Evolutionary conservation across 352 stramenopile species (phyloP).

Genomic region (Aphanomyces cochlioides): DNA sequence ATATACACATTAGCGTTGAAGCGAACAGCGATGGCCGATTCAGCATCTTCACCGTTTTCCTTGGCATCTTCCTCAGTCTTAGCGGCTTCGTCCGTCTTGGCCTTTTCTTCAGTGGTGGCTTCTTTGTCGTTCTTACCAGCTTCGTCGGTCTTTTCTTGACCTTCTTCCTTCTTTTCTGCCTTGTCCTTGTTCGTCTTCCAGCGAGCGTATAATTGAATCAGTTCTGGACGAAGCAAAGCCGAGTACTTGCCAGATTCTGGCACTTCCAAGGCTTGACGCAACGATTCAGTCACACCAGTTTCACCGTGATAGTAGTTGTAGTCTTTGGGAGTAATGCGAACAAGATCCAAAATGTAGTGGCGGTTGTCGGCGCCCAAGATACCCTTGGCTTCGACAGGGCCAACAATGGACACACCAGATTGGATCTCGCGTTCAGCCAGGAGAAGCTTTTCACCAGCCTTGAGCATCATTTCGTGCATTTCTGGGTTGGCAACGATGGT

Average conservation of each 20-base stretch:
- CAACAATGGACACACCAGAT: conserved; percentile 74
- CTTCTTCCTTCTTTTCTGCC: conserved; percentile 40
- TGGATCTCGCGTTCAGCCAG: conserved; percentile 84
- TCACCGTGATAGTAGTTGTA: conserved; percentile 84
- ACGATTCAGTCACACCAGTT: conserved; percentile 17
- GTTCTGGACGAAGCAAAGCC: conserved; percentile 88
- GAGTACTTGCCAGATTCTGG: conserved; percentile 69
- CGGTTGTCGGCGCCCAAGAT: conserved; percentile 92
- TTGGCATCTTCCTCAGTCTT: conserved; percentile 23
- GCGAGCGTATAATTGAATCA: conserved; percentile 88
- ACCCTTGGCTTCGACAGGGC: conserved; percentile 93
- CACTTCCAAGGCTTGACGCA: conserved; percentile 2
- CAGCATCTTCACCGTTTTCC: conserved; percentile 48
- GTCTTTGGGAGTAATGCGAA: conserved; percentile 93
- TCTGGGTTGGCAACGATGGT: conserved; percentile 87
- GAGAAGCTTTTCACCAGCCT: conserved; percentile 80
- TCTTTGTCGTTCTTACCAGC: conserved; percentile 38
- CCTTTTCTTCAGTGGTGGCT: conserved; percentile 47
- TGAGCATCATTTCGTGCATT: conserved; percentile 89
- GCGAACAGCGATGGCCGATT: conserved; percentile 51
- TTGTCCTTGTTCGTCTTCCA: conserved; percentile 86
- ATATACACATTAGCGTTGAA: conserved; percentile 89
- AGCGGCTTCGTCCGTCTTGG: conserved; percentile 39
- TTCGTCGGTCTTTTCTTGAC: conserved; percentile 33
- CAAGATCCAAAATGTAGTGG: conserved; percentile 94